Conservation (phyloP, 768 basidiomycete genomes). For the Russula sp. region DNA sequence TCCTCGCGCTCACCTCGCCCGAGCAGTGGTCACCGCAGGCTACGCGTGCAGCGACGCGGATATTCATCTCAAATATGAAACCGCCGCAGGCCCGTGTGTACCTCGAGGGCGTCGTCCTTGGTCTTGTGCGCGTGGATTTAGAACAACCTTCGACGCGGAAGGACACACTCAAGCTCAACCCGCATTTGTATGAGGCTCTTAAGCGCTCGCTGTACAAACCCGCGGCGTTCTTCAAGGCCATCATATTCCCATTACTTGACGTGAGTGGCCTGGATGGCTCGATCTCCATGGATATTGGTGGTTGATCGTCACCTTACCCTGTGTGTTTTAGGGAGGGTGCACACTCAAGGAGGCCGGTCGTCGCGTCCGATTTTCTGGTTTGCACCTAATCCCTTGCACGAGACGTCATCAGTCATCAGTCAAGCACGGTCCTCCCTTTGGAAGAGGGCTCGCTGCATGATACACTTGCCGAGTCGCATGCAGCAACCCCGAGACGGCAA, state of each 20-base stretch:
- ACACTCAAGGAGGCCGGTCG: slow-evolving; percentile 89
- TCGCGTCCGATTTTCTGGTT: too few relatives aligned
- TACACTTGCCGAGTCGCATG: too few relatives aligned
- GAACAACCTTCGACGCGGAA: slow-evolving; percentile 39
- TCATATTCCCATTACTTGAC: slow-evolving; percentile 92
- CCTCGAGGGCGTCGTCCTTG: slow-evolving; percentile 85
- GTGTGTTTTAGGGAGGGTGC: slow-evolving; percentile 63
- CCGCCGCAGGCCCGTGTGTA: slow-evolving; percentile 91
- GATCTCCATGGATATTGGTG: not conserved
- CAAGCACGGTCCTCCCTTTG: too few relatives aligned
- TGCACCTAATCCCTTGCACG: too few relatives aligned
- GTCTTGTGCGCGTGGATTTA: slow-evolving; percentile 88
- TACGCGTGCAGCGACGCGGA: slow-evolving; percentile 88
- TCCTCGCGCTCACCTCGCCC: slow-evolving; percentile 88
- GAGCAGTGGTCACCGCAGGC: slow-evolving; percentile 96
- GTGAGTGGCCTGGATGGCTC: slow-evolving; percentile 45
- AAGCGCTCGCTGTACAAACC: slow-evolving; percentile 94
- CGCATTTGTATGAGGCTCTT: slow-evolving; percentile 89
- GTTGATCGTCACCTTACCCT: not conserved
- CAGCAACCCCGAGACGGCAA: too few relatives aligned
- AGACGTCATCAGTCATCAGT: too few relatives aligned
- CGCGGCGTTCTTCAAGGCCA: slow-evolving; percentile 96
- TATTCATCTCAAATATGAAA: slow-evolving; percentile 96
- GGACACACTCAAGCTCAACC: slow-evolving; percentile 79
- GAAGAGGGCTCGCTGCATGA: too few relatives aligned